Base-by-base conservation (phyloP, 805 yeast species). In the Saturnispora quitensis region DNA sequence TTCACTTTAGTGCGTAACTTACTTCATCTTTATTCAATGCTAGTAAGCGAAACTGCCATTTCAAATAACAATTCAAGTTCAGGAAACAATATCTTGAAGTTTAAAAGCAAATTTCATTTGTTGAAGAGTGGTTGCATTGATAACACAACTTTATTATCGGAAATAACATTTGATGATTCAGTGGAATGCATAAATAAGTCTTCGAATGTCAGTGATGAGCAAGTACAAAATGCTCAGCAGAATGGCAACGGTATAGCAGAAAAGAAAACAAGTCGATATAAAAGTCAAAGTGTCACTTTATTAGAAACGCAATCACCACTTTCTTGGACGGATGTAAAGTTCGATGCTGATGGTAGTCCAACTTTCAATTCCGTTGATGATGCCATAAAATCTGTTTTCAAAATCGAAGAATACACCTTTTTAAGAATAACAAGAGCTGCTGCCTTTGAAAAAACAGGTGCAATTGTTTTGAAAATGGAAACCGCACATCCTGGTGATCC, bases 361-460 rank as follows among this genome's bases (percentile, higher is more conserved):
- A 43, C 59, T 8, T 60, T 60, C 31, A 51, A 50, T 17, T 65
- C 74, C 4, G 70, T 78, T 25, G 73, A 74, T 55, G 72, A 74
- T 0, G 81, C 82, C 0, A 68, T 77, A 0, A 62, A 64, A 40
- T 61, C 69, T 2, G 58, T 77, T 12, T 78, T 77, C 60, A 70
- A 71, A 3, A 43, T 68, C 5, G 61, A 62, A 5, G 71, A 72
- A 12, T 78, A 70, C 60, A 68, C 81, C 1, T 57, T 78, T 25
- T 66, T 78, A 8, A 66, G 84, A 45, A 75, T 78, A 12, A 77
- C 83, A 2, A 64, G 82, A 53, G 77, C 81, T 1, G 78, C 82
- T 2, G 75, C 81, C 2, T 68, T 70, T 28, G 80, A 75, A 54
- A 64, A 62, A 42, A 78, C 77, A 12, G 81, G 81, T 3, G 72